A percentile compares a stretch with the other conserved stretches of the same genome.
phyloP scores from a whole-genome alignment of 2,329 filamentous ascomycete genomes.

The Tricladium varicosporioides region DNA sequence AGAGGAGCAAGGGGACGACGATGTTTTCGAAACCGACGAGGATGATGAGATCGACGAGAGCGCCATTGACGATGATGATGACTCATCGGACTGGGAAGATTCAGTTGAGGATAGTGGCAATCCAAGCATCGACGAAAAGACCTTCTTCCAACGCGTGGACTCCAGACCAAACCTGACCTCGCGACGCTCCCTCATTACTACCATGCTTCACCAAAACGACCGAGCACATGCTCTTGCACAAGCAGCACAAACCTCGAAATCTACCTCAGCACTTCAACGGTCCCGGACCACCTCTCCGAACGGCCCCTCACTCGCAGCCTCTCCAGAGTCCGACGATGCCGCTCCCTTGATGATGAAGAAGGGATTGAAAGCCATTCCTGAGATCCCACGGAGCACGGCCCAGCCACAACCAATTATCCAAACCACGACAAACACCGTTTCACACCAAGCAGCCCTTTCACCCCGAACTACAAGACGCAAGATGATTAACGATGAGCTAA shows the following conservation, averaged over 20 bases:
- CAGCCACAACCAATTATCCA: slow-evolving; percentile 85
- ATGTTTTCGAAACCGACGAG: slow-evolving; percentile 59
- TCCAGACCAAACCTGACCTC: slow-evolving; percentile 83
- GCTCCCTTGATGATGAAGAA: slow-evolving; percentile 54
- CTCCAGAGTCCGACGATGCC: slow-evolving; percentile 38
- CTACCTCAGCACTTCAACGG: slow-evolving; percentile 51
- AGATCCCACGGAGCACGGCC: slow-evolving; percentile 58
- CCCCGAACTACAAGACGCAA: slow-evolving; percentile 89
- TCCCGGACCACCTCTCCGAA: slow-evolving; percentile 67
- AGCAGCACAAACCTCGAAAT: slow-evolving; percentile 51
- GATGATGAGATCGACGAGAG: slow-evolving; percentile 76
- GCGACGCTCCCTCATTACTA: slow-evolving; percentile 82
- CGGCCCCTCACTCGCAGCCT: slow-evolving; percentile 61
- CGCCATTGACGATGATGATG: slow-evolving; percentile 72
- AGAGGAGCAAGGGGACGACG: slow-evolving; percentile 50
- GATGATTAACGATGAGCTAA: slow-evolving; percentile 94
- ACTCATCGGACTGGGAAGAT: slow-evolving; percentile 56
- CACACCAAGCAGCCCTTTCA: slow-evolving; percentile 74
- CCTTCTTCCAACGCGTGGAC: slow-evolving; percentile 86
- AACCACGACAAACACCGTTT: slow-evolving; percentile 57
- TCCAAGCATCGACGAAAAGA: slow-evolving; percentile 76
- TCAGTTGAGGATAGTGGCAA: slow-evolving; percentile 79
- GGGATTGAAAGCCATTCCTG: slow-evolving; percentile 32
- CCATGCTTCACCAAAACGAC: slow-evolving; percentile 80
- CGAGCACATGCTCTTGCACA: slow-evolving; percentile 68